phyloP scores from a whole-genome alignment of 306 rosid genomes.

The Vigna unguiculata region DNA sequence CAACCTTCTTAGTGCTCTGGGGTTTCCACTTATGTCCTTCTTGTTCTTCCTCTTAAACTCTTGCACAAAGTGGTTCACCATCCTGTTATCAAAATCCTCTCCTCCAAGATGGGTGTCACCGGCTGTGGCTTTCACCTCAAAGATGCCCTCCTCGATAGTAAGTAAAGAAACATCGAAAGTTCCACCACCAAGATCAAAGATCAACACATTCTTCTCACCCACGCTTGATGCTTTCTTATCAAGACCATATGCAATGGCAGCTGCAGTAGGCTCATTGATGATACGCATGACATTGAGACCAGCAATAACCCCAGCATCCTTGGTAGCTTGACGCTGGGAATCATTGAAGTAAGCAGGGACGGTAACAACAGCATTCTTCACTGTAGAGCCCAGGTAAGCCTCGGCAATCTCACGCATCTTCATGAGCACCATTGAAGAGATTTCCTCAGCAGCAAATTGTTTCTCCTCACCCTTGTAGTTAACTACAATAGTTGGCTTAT shows the following conservation, averaged over 20 bases:
- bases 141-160: constrained; percentile 27
- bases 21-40: constrained; percentile 28
- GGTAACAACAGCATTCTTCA: constrained; percentile 13
- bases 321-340: constrained; percentile 26
- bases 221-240: constrained; percentile 5
- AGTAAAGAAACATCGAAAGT: constrained; percentile 19
- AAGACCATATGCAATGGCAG: constrained; percentile 20
- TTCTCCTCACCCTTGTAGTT: constrained; percentile 24
- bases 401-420: constrained; percentile 28
- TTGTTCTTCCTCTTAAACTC: constrained; percentile 32
- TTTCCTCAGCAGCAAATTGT: constrained; percentile 7
- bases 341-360: constrained; percentile 24
- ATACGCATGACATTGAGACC: constrained; percentile 25
- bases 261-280: constrained; percentile 27
- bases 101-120: constrained; percentile 32
- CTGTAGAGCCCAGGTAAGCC: constrained; percentile 9
- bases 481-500: constrained; percentile 11
- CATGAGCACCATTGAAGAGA: constrained; percentile 7
- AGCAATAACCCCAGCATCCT: constrained; percentile 28
- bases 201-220: constrained; percentile 20
- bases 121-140: constrained; percentile 28
- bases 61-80: constrained; percentile 33
- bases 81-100: constrained; percentile 29
- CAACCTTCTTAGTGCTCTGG: constrained; percentile 27
- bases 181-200: constrained; percentile 21